phyloP scores from a whole-genome alignment of 306 rosid genomes.

The Begonia fuchsioides region DNA sequence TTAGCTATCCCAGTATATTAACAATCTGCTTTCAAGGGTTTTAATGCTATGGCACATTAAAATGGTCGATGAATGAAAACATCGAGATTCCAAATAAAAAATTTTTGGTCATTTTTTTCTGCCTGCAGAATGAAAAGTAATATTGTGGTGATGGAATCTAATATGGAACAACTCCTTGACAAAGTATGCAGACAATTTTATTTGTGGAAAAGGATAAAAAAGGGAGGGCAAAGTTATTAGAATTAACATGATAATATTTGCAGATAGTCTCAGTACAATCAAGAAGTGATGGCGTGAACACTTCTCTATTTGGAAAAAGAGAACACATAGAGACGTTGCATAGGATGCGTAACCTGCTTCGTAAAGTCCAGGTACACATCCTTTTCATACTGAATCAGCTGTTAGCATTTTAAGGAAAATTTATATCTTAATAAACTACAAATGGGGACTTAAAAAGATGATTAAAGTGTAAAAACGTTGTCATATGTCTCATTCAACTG shows the following conservation, averaged over 20 bases:
- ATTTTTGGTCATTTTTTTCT: too few species aligned
- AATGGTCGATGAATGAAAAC: background rate
- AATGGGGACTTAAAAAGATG: background rate
- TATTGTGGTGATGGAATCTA: conserved; percentile 79
- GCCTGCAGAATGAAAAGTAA: conserved; percentile 77
- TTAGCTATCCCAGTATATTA: too few species aligned
- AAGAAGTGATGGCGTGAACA: conserved; percentile 73
- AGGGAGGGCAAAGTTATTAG: background rate
- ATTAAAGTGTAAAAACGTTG: background rate
- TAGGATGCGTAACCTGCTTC: conserved; percentile 73
- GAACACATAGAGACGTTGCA: conserved; percentile 83
- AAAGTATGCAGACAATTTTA: conserved; percentile 27
- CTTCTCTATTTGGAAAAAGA: conserved; percentile 71
- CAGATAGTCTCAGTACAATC: conserved; percentile 92
- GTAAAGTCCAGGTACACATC: conserved; percentile 70
- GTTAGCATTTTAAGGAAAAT: background rate
- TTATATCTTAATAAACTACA: background rate
- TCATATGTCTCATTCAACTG: background rate
- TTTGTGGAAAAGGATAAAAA: background rate
- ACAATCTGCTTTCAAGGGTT: too few species aligned
- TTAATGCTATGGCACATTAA: too few species aligned
- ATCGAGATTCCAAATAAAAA: background rate
- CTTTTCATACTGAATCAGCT: background rate
- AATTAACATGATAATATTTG: conserved; percentile 12
- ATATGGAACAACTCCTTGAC: conserved; percentile 87